Conservation (phyloP, 2,329 filamentous ascomycete species). For the Trichoderma gracile region DNA sequence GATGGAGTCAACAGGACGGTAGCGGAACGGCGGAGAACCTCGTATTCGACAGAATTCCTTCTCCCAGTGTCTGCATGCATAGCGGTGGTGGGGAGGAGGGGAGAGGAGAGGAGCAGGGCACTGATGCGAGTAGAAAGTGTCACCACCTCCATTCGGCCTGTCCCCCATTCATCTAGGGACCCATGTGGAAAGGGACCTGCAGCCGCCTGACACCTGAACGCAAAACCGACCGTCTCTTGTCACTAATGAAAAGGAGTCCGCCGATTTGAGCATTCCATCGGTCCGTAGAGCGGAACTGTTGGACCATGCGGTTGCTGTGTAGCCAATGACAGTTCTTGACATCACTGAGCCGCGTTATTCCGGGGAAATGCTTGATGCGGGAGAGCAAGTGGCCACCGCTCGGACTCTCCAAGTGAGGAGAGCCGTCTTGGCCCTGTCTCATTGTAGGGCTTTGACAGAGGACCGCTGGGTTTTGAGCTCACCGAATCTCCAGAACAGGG, state of each 20-base stretch:
- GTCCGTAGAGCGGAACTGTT: neutral
- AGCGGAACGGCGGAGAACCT: neutral
- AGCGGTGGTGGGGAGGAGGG: neutral
- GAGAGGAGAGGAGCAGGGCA: neutral
- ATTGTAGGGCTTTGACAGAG: neutral
- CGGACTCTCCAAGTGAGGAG: slow-evolving; percentile 4
- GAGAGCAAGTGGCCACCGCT: neutral
- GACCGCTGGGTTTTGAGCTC: neutral
- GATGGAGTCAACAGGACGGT: neutral
- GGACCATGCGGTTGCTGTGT: neutral
- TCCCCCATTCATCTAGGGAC: neutral
- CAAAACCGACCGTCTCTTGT: neutral
- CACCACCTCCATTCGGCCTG: neutral
- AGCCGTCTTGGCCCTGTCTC: neutral
- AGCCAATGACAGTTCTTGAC: neutral
- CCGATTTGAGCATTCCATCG: neutral
- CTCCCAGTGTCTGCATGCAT: neutral
- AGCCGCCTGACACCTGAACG: neutral
- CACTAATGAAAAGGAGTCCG: neutral
- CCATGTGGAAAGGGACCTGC: neutral
- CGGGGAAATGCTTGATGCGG: neutral
- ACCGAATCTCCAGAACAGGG: neutral
- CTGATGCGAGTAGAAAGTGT: neutral
- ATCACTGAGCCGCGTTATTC: neutral
- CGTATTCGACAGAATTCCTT: slow-evolving; percentile 1